Percentiles rank a stretch among this genome's conserved stretches.
phyloP scores from a whole-genome alignment of 495 filamentous ascomycete genomes.

The Tuber magnatum region DNA sequence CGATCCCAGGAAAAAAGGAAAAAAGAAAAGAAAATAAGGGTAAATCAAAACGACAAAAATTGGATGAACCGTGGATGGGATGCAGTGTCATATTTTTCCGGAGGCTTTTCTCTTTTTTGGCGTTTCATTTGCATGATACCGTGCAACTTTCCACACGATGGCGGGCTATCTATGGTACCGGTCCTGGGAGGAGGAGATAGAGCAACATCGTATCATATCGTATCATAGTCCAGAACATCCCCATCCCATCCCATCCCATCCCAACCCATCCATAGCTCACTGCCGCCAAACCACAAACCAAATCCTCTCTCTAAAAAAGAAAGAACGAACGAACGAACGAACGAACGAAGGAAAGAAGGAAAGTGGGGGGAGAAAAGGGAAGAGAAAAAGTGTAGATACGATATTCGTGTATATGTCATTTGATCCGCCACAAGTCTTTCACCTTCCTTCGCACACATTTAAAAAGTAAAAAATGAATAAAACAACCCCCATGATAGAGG shows the following conservation, averaged over 20 bases:
- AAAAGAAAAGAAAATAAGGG: not conserved
- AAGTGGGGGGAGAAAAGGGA: not conserved
- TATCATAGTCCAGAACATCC: not conserved
- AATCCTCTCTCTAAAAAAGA: not conserved
- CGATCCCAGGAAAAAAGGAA: no score
- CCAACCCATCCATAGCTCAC: slow-evolving; percentile 6
- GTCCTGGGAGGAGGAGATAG: not conserved
- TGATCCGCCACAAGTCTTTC: not conserved
- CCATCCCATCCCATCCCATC: slow-evolving; percentile 3
- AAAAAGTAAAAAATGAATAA: not conserved
- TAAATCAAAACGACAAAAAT: not conserved
- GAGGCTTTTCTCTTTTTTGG: not conserved
- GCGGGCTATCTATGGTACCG: not conserved
- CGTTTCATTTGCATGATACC: not conserved
- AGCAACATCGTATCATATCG: not conserved
- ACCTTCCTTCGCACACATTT: not conserved
- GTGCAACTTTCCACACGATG: not conserved
- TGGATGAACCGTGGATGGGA: slow-evolving; percentile 2
- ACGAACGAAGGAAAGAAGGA: no score
- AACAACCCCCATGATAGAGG: no score
- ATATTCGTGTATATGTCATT: not conserved
- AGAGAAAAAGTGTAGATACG: not conserved
- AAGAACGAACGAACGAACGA: not conserved
- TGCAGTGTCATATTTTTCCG: not conserved
- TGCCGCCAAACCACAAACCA: not conserved